A percentile compares a stretch with the other conserved stretches of the same genome.
These are phyloP conservation scores for Musa schizocarpa DNA, from an alignment of 176 grass and related monocot genomes.

Conservation along the genomic window DNA sequence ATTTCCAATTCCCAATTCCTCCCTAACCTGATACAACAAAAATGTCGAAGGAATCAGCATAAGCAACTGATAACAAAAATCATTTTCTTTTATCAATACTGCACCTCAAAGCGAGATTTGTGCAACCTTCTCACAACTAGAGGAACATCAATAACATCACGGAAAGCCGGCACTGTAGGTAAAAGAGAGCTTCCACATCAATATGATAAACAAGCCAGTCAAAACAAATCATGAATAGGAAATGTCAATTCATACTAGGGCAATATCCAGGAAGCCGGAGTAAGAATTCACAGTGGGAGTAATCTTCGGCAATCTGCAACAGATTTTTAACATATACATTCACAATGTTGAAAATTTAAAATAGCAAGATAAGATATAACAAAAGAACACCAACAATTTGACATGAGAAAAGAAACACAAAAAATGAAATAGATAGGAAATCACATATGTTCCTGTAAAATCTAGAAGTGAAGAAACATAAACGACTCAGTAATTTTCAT, in stretches of 20 bases:
- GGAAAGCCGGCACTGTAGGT: conserved; percentile 78
- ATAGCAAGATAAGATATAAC: too few species aligned
- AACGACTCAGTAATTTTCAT: too few species aligned
- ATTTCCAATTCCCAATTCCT: conserved; percentile 73
- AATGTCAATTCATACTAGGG: conserved; percentile 57
- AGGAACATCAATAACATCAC: conserved; percentile 95
- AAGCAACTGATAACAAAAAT: neutral
- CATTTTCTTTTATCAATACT: neutral
- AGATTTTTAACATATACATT: neutral
- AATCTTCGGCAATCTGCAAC: conserved; percentile 91
- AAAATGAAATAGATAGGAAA: too few species aligned
- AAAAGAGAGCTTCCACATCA: conserved; percentile 13
- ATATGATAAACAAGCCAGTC: neutral
- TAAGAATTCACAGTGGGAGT: conserved; percentile 87
- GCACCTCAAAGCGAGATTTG: conserved; percentile 75
- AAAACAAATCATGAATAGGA: neutral
- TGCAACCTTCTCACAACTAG: conserved; percentile 78
- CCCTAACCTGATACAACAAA: conserved; percentile 55
- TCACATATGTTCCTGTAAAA: too few species aligned
- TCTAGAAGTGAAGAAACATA: too few species aligned
- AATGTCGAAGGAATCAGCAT: conserved; percentile 15
- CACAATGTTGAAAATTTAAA: neutral
- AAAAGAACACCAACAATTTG: neutral
- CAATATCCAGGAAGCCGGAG: conserved; percentile 95
- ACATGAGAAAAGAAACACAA: neutral